Percentiles rank a stretch among this genome's conserved stretches.
phyloP scores from a whole-genome alignment of 345 rosid genomes.

The Conringia planisiliqua region DNA sequence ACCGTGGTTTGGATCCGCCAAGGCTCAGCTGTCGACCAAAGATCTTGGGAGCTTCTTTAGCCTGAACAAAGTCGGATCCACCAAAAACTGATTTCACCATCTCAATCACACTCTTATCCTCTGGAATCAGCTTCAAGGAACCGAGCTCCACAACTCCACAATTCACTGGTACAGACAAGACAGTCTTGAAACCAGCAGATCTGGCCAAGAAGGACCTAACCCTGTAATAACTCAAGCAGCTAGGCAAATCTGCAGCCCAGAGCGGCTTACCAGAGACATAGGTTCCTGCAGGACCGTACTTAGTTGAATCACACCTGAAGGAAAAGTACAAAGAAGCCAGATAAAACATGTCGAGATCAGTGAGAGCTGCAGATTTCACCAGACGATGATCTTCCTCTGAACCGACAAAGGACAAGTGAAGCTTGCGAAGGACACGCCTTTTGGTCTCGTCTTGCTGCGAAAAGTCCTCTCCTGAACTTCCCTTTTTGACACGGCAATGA shows the following conservation, averaged over 20 bases:
- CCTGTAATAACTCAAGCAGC: conserved; percentile 57
- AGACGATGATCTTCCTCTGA: conserved; percentile 42
- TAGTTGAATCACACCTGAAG: conserved; percentile 51
- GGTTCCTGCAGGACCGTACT: conserved; percentile 57
- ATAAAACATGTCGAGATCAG: conserved; percentile 73
- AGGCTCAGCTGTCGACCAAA: conserved; percentile 82
- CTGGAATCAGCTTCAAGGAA: conserved; percentile 57
- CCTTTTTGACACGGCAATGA: conserved; percentile 40
- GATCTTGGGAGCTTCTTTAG: conserved; percentile 69
- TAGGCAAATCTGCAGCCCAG: conserved; percentile 57
- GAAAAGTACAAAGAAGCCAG: conserved; percentile 63
- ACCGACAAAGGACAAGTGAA: conserved; percentile 52
- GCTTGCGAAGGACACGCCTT: conserved; percentile 63
- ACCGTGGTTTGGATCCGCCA: conserved; percentile 61
- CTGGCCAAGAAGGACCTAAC: conserved; percentile 70
- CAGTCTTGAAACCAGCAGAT: conserved; percentile 76
- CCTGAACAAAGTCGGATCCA: conserved; percentile 48
- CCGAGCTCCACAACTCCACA: conserved; percentile 90
- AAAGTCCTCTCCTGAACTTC: conserved; percentile 36
- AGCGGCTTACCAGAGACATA: conserved; percentile 56
- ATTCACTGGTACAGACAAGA: conserved; percentile 63
- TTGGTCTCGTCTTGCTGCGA: conserved; percentile 56
- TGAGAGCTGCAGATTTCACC: conserved; percentile 43
- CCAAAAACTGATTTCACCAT: conserved; percentile 58
- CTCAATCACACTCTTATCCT: conserved; percentile 60